Conservation (phyloP, 208 protist genomes). For the Wallacemonas sp. region DNA sequence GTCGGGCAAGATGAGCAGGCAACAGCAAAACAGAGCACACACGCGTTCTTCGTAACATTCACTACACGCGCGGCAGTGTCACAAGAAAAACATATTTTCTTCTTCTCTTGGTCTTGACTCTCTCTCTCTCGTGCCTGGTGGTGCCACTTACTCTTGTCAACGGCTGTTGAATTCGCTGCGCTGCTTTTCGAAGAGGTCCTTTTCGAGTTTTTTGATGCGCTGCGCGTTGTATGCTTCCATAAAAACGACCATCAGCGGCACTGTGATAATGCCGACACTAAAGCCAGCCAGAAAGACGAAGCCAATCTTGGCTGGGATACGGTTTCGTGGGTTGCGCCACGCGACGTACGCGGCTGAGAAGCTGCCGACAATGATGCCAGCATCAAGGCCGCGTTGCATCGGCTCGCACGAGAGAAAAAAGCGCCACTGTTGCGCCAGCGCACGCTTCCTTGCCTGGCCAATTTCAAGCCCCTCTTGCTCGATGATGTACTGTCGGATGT, state of each 20-base stretch:
- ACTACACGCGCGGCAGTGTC: too few species aligned
- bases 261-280: slow-evolving; percentile 58
- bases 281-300: slow-evolving; percentile 74
- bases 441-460: slow-evolving; percentile 50
- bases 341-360: slow-evolving; percentile 69
- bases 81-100: too few species aligned
- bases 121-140: too few species aligned
- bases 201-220: slow-evolving; percentile 73
- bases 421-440: slow-evolving; percentile 81
- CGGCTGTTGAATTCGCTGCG: slow-evolving; percentile 63
- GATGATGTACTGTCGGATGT: slow-evolving; percentile 83
- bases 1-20: too few species aligned
- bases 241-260: slow-evolving; percentile 68
- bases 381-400: slow-evolving; percentile 81
- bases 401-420: slow-evolving; percentile 87
- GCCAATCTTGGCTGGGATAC: slow-evolving; percentile 64
- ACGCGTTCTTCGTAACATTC: too few species aligned
- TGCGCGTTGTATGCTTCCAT: slow-evolving; percentile 71
- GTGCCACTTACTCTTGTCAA: slow-evolving; percentile 13
- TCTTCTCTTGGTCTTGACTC: too few species aligned
- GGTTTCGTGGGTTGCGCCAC: slow-evolving; percentile 53
- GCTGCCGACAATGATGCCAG: slow-evolving; percentile 78
- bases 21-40: too few species aligned
- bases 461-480: slow-evolving; percentile 84
- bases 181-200: slow-evolving; percentile 78